Conservation (phyloP, 225 moss, liverwort and hornwort genomes). For the Antitrichia curtipendula region DNA sequence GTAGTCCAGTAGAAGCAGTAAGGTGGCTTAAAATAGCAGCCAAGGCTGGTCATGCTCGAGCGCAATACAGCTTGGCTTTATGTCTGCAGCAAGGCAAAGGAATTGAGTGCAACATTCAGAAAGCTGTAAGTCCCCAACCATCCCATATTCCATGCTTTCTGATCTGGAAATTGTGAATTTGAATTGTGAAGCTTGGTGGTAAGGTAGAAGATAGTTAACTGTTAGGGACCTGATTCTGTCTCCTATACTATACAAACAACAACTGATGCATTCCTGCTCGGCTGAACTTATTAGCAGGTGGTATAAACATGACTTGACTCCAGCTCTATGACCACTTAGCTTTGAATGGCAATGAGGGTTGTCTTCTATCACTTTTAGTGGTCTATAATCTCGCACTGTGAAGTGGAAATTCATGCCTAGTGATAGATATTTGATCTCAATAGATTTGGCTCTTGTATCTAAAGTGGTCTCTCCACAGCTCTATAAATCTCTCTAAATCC, state of each 20-base stretch:
- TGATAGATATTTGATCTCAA: background rate
- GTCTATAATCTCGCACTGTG: background rate
- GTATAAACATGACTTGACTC: background rate
- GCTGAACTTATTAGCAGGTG: background rate
- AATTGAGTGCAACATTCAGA: constrained; percentile 39
- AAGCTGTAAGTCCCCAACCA: constrained; percentile 35
- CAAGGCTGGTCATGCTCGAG: constrained; percentile 54
- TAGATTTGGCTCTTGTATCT: background rate
- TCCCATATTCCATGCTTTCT: background rate
- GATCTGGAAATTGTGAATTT: background rate
- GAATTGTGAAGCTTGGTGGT: background rate
- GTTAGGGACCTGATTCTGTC: background rate
- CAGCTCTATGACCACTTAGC: background rate
- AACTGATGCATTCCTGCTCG: background rate
- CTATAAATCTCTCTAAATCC: background rate
- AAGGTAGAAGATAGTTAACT: background rate
- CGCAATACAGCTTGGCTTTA: constrained; percentile 69
- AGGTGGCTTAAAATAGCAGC: constrained; percentile 61
- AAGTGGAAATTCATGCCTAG: background rate
- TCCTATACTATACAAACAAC: background rate
- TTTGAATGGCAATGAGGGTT: background rate
- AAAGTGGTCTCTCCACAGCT: background rate
- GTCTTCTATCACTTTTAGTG: background rate
- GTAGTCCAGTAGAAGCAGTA: constrained; percentile 44
- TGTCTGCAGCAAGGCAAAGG: constrained; percentile 81